Conservation (phyloP, 768 basidiomycete species). For the Trametes punicea region DNA sequence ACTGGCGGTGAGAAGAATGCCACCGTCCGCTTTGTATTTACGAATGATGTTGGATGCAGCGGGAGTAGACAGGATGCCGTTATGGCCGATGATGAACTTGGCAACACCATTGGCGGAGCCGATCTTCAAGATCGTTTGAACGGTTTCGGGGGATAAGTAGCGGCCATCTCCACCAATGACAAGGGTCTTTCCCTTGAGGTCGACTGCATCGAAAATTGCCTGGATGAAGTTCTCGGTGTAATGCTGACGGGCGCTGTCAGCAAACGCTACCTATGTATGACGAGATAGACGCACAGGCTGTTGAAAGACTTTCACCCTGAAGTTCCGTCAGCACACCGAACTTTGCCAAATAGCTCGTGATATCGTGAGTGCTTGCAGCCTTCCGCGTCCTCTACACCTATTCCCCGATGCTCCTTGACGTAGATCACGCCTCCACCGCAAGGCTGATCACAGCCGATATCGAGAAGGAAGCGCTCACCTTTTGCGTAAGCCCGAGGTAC, state of each 20-base stretch:
- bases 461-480: slow-evolving; percentile 47
- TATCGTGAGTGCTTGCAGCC: no score
- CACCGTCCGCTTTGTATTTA: slow-evolving; percentile 94
- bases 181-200: slow-evolving; percentile 73
- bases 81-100: slow-evolving; percentile 89
- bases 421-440: slow-evolving; percentile 9
- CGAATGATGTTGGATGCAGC: slow-evolving; percentile 96
- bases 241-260: slow-evolving; percentile 51
- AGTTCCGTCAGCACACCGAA: slow-evolving; percentile 15
- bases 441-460: slow-evolving; percentile 19
- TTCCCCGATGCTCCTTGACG: no score
- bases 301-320: slow-evolving; percentile 96
- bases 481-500: slow-evolving; percentile 96
- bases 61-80: slow-evolving; percentile 93
- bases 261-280: neutral
- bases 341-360: no score
- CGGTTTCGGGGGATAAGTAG: slow-evolving; percentile 80
- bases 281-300: slow-evolving; percentile 62
- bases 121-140: slow-evolving; percentile 91
- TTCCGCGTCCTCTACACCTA: no score
- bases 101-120: slow-evolving; percentile 91
- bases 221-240: slow-evolving; percentile 99
- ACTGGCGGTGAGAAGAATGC: slow-evolving; percentile 93
- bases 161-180: slow-evolving; percentile 98
- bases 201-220: slow-evolving; percentile 88